phyloP scores from a whole-genome alignment of 768 basidiomycete genomes.

The Candolleomyces aberdarensis region DNA sequence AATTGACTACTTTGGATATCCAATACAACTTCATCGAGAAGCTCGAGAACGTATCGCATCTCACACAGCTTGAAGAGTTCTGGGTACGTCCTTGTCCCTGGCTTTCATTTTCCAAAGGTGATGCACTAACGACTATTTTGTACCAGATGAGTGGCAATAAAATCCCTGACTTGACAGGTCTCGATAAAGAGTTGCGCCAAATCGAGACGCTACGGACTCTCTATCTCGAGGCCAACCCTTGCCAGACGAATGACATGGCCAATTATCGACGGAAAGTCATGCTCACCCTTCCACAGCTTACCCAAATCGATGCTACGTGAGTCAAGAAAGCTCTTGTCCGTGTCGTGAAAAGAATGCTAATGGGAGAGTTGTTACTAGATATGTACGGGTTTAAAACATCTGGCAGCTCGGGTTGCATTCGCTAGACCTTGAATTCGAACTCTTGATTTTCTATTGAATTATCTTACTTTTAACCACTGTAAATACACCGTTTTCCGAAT shows the following conservation, averaged over 20 bases:
- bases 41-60: constrained; percentile 81
- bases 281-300: constrained; percentile 81
- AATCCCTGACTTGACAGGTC: constrained; percentile 63
- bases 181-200: constrained; percentile 64
- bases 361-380: background rate
- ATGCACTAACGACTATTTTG: no score
- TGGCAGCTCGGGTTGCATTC: background rate
- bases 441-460: no score
- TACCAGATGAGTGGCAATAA: constrained; percentile 83
- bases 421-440: background rate
- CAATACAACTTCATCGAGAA: constrained; percentile 79
- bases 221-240: constrained; percentile 94
- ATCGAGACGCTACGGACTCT: constrained; percentile 74
- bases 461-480: background rate
- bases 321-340: constrained; percentile 27
- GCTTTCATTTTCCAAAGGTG: background rate
- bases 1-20: constrained; percentile 83
- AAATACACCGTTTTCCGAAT: background rate
- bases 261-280: constrained; percentile 89
- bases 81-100: constrained; percentile 59
- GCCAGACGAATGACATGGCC: constrained; percentile 72
- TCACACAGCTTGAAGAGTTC: constrained; percentile 79
- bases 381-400: background rate
- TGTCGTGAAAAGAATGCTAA: background rate
- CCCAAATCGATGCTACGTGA: constrained; percentile 95